Evolutionary conservation across 495 filamentous ascomycete genomes (phyloP).

Genomic region (Choiromyces venosus): DNA sequence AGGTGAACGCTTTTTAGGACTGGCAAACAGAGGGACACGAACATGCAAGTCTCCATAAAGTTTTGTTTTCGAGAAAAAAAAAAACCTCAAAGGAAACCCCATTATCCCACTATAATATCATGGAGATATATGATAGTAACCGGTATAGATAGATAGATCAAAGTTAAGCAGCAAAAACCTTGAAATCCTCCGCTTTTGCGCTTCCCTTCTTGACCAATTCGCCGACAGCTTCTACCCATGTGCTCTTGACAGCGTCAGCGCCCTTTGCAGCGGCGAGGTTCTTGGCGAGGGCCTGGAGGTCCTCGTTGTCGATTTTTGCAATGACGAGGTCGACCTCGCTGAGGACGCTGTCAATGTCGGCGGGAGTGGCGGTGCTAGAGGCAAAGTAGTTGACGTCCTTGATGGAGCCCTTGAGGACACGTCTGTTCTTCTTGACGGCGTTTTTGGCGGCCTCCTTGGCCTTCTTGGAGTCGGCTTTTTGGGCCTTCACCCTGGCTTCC

Average conservation of each 20-base stretch:
- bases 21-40: no score
- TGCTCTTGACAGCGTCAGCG: constrained; percentile 61
- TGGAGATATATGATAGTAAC: no score
- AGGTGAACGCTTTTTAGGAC: neutral
- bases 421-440: constrained; percentile 98
- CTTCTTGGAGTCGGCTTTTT: constrained; percentile 84
- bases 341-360: constrained; percentile 74
- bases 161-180: constrained; percentile 14
- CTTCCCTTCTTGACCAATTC: constrained; percentile 34
- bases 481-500: constrained; percentile 76
- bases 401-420: constrained; percentile 80
- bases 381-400: constrained; percentile 96
- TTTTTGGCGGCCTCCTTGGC: constrained; percentile 96
- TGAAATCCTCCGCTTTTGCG: constrained; percentile 28
- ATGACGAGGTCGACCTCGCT: constrained; percentile 83
- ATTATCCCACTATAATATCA: neutral
- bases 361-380: constrained; percentile 57
- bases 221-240: constrained; percentile 46
- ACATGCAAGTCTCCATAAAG: neutral
- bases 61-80: neutral
- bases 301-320: constrained; percentile 80
- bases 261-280: constrained; percentile 71
- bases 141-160: neutral
- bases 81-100: neutral
- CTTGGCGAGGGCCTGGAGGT: constrained; percentile 70